phyloP scores from a whole-genome alignment of 169 alveolate species.

The Cryptosporidium parvum region DNA sequence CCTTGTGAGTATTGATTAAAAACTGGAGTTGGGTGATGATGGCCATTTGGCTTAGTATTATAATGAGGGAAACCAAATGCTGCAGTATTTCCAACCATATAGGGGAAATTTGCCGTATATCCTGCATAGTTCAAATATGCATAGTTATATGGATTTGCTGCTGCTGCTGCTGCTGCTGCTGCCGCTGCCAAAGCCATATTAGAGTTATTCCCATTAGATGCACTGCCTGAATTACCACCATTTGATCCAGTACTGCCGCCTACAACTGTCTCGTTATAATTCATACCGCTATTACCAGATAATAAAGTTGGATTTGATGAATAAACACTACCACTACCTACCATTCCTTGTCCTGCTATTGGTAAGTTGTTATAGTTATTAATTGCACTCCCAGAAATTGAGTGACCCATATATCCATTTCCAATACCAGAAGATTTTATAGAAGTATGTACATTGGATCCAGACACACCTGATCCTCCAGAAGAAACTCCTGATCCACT shows the following conservation, averaged over 20 bases:
- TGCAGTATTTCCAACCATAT: slow-evolving; percentile 72
- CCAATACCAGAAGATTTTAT: slow-evolving; percentile 23
- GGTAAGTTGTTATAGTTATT: slow-evolving; percentile 17
- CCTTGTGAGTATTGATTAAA: slow-evolving; percentile 61
- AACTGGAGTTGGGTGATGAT: slow-evolving; percentile 50
- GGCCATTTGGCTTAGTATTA: slow-evolving; percentile 35
- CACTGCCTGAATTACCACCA: background rate
- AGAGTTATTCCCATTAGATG: background rate
- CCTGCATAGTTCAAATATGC: slow-evolving; percentile 75
- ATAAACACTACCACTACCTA: background rate
- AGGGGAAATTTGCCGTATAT: slow-evolving; percentile 59
- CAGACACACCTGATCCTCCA: slow-evolving; percentile 16
- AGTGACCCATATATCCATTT: slow-evolving; percentile 13
- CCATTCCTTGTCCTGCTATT: slow-evolving; percentile 9
- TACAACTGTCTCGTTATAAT: slow-evolving; percentile 1
- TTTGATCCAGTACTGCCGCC: background rate
- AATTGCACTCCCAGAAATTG: slow-evolving; percentile 1
- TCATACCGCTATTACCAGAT: slow-evolving; percentile 10
- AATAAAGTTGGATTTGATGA: slow-evolving; percentile 12
- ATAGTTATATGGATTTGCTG: slow-evolving; percentile 60
- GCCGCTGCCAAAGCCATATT: slow-evolving; percentile 67
- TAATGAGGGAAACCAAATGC: slow-evolving; percentile 72
- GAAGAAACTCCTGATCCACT: slow-evolving; percentile 19
- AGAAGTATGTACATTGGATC: slow-evolving; percentile 8
- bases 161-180: slow-evolving; percentile 68